Conservation (phyloP, 192 early-diverging fungal genomes). For the Funneliformis geosporum region DNA sequence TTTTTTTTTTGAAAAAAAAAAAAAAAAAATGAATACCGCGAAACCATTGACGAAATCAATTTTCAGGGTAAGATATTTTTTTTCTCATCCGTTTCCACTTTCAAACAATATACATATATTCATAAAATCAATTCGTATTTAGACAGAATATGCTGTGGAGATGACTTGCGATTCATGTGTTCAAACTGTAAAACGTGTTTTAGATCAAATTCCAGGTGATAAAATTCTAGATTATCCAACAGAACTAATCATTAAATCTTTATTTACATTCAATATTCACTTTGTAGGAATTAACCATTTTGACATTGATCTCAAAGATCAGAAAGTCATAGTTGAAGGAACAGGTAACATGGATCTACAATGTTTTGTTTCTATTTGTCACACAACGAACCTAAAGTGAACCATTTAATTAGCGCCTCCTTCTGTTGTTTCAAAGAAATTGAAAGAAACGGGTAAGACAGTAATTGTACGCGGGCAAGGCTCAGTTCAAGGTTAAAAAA, state of each 20-base stretch:
- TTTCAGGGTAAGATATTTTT: neutral
- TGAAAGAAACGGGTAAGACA: conserved; percentile 72
- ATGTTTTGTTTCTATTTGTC: no score
- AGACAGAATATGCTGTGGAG: conserved; percentile 84
- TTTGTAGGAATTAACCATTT: conserved; percentile 59
- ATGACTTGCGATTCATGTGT: conserved; percentile 85
- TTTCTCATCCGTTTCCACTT: neutral
- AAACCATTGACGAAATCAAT: neutral
- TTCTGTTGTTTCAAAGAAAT: conserved; percentile 58
- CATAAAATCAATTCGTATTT: neutral
- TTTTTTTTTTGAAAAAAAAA: neutral
- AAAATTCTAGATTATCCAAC: neutral
- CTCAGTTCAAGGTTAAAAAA: conserved; percentile 48
- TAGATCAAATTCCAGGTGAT: conserved; percentile 46
- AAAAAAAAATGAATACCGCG: neutral
- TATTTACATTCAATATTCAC: neutral
- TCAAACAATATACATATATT: neutral
- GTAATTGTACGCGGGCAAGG: conserved; percentile 81
- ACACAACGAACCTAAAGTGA: neutral
- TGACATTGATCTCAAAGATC: conserved; percentile 65
- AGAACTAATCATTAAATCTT: neutral
- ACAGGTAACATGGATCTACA: conserved; percentile 43
- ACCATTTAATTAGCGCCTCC: conserved; percentile 52
- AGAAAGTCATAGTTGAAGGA: conserved; percentile 78
- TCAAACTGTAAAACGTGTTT: conserved; percentile 61